phyloP scores from a whole-genome alignment of 2,329 filamentous ascomycete species.

The Stagonosporopsis rhizophila region DNA sequence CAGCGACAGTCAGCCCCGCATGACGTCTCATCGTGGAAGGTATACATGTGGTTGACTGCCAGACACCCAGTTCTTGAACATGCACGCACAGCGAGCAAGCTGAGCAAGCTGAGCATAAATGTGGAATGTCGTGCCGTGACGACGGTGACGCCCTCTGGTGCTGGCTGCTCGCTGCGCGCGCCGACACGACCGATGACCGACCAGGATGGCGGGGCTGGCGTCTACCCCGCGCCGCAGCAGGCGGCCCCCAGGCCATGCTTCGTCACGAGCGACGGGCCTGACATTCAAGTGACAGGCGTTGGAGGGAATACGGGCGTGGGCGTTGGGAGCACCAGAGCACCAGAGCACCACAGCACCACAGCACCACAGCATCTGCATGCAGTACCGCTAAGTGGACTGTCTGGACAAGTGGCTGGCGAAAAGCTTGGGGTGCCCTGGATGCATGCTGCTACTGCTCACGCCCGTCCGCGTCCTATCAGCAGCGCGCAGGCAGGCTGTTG shows the following conservation, averaged over 20 bases:
- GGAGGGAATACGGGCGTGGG: too few species aligned
- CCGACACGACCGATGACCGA: conserved; percentile 15
- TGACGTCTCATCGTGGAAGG: too few species aligned
- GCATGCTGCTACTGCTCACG: background rate
- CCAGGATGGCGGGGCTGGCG: conserved; percentile 7
- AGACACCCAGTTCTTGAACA: background rate
- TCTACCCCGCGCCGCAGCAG: conserved; percentile 6
- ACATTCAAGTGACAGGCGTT: conserved; percentile 13
- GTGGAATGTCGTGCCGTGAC: background rate
- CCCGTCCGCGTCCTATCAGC: conserved; percentile 9
- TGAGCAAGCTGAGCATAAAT: background rate
- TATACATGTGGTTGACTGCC: too few species aligned
- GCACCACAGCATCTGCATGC: too few species aligned
- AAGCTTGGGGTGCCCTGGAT: background rate
- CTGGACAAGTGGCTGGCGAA: too few species aligned
- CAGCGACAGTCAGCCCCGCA: conserved; percentile 7
- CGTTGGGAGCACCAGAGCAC: too few species aligned
- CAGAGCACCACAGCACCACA: too few species aligned
- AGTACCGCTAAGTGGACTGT: too few species aligned
- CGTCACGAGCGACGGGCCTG: conserved; percentile 2
- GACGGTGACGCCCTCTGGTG: background rate
- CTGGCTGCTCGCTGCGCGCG: background rate
- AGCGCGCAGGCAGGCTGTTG: conserved; percentile 1
- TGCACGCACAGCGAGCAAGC: background rate
- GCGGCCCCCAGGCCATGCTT: too few species aligned